Conservation (phyloP, 2,329 filamentous ascomycete species). For the Ceratocystis huliohia region DNA sequence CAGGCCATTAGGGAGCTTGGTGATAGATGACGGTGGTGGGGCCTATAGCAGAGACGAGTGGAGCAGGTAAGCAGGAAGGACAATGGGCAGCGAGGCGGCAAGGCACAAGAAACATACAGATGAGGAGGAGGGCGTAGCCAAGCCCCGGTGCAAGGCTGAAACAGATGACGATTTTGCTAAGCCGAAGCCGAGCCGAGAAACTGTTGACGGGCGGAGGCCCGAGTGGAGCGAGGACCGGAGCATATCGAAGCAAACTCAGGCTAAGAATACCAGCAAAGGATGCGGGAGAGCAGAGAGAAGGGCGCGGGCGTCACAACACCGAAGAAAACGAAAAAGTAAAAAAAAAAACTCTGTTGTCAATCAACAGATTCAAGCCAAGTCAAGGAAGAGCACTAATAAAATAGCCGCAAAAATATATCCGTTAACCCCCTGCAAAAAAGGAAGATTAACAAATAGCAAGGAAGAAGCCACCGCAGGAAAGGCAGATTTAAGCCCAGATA, state of each 20-base stretch:
- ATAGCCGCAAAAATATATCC: background rate
- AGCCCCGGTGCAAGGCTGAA: background rate
- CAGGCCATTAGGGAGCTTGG: slow-evolving; percentile 80
- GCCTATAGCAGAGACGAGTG: slow-evolving; percentile 28
- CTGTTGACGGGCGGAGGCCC: slow-evolving; percentile 18
- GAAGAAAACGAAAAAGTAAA: background rate
- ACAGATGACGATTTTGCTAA: background rate
- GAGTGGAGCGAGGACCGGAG: slow-evolving; percentile 11
- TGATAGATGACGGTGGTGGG: slow-evolving; percentile 79
- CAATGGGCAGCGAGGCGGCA: background rate
- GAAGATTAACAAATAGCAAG: background rate
- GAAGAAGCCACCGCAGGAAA: background rate
- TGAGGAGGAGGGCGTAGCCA: slow-evolving; percentile 8
- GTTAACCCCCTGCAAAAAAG: background rate
- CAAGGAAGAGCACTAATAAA: background rate
- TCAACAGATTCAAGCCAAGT: background rate
- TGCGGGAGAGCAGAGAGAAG: background rate
- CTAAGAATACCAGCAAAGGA: background rate
- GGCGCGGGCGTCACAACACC: background rate
- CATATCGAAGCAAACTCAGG: background rate
- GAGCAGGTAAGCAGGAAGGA: background rate
- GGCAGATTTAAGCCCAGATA: too few species aligned
- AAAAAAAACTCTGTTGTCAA: background rate
- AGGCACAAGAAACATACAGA: slow-evolving; percentile 8
- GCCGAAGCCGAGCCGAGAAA: background rate